Base-by-base conservation (phyloP, 2,329 filamentous ascomycete species). In the Scleromitrula shiraiana region DNA sequence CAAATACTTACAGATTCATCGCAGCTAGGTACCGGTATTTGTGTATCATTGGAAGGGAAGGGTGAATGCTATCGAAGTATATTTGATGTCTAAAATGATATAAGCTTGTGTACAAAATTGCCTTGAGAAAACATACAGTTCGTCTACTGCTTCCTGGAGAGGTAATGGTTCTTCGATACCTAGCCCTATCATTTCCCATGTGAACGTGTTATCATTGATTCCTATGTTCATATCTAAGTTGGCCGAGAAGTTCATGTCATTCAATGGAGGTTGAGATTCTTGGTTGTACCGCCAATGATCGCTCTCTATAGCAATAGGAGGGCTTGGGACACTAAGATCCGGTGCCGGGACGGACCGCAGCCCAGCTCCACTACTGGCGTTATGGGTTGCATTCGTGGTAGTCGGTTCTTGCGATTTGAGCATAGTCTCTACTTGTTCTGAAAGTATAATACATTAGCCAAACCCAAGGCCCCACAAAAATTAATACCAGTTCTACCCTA, bases 371-470 rank as follows among this genome's bases (percentile, higher is more conserved):
- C 57, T 63, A 15, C 44, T 47, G 52, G 51, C 54, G 29, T 33
- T 37, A n/a, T 50, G 23, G 42, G 20, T 56, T 44, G 54, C 50
- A 26, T 44, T 49, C 24, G 50, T 53, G 43, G 51, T 47, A 9
- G 47, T 49, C 17, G 74, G 67, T 46, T 88, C 85, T 62, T 94
- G 85, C 5, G 80, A 87, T 69, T 91, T 94, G 52, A 96, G 72
- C 48, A 96, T 70, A 2, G 85, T 93, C 71, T 96, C 91, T 47
- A 97, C 90, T 75, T 96, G 90, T 65, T 91, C 88, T 94, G 59
- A 36, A 41, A 39, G 41, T 8, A 41, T 27, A 22, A 27, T 19
- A 26, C 22, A 26, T 47, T 36, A 47, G 45, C 29, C 29, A 7
- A 14, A 23, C 20, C 14, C 15, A 20, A 35, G 32, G n/a, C 26